A percentile compares a stretch with the other conserved stretches of the same genome.
Conservation (phyloP, 441 rosid species). For the Metrosideros polymorpha region DNA sequence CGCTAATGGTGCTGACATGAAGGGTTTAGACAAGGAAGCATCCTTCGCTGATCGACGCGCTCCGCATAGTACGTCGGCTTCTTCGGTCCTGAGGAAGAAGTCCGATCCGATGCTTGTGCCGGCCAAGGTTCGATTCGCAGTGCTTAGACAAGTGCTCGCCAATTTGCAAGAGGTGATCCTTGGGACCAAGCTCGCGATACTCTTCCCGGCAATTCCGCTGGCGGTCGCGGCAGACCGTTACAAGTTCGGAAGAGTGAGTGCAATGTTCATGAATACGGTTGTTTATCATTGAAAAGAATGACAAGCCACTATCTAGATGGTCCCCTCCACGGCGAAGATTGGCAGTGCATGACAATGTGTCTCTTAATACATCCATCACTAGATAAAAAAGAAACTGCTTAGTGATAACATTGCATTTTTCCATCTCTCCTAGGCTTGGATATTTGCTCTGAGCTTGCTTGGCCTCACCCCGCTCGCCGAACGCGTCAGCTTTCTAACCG, state of each 20-base stretch:
- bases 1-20: background rate
- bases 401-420: background rate
- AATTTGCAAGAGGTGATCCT: background rate
- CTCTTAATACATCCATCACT: background rate
- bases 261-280: background rate
- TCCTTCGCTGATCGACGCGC: constrained; percentile 6
- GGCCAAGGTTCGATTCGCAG: constrained; percentile 22
- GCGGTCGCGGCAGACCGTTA: background rate
- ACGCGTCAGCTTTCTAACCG: constrained; percentile 62
- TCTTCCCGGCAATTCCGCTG: background rate
- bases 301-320: background rate
- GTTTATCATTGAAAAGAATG: background rate
- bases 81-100: constrained; percentile 34
- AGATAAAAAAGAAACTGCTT: background rate
- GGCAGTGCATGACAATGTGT: background rate
- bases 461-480: constrained; percentile 66
- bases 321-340: background rate
- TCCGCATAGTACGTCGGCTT: constrained; percentile 23
- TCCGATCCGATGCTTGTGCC: constrained; percentile 36
- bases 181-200: background rate
- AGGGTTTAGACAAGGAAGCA: constrained; percentile 1
- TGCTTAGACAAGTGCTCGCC: constrained; percentile 8
- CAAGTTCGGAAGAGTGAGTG: background rate
- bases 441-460: constrained; percentile 49
- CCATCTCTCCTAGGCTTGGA: constrained; percentile 32